These are phyloP conservation scores for Ophiostoma angusticollis DNA, from an alignment of 2,329 filamentous ascomycete genomes.

Conservation along the genomic window DNA sequence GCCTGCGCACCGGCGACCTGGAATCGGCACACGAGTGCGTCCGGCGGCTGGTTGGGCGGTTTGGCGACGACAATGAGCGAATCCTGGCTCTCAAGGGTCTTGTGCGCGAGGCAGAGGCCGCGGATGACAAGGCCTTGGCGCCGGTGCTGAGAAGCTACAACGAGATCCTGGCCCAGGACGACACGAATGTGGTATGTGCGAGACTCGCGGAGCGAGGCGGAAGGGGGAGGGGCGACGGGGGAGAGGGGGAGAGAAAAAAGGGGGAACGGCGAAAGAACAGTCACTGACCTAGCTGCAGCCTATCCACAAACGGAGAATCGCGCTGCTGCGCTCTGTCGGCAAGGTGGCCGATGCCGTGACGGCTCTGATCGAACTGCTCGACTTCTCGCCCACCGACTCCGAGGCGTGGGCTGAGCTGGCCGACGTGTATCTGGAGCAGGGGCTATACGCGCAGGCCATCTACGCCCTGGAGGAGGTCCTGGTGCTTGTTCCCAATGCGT, in stretches of 20 bases:
- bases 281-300: constrained; percentile 37
- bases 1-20: constrained; percentile 74
- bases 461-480: constrained; percentile 86
- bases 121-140: constrained; percentile 49
- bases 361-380: constrained; percentile 61
- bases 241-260: constrained; percentile 3
- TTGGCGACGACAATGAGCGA: constrained; percentile 73
- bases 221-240: background rate
- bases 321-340: constrained; percentile 63
- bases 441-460: constrained; percentile 68
- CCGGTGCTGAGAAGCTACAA: constrained; percentile 67
- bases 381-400: constrained; percentile 75
- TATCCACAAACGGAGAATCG: constrained; percentile 72
- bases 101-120: constrained; percentile 71
- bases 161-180: constrained; percentile 56
- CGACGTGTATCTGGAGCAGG: constrained; percentile 72
- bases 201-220: too few species aligned
- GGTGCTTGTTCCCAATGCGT: constrained; percentile 76
- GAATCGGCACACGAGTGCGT: constrained; percentile 63
- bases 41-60: constrained; percentile 62
- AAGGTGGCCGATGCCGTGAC: constrained; percentile 59
- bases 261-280: background rate
- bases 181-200: constrained; percentile 66
- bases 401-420: constrained; percentile 90
- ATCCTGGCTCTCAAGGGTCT: constrained; percentile 74